Evolutionary conservation across 345 rosid species (phyloP).

Genomic region (Gossypium raimondii): DNA sequence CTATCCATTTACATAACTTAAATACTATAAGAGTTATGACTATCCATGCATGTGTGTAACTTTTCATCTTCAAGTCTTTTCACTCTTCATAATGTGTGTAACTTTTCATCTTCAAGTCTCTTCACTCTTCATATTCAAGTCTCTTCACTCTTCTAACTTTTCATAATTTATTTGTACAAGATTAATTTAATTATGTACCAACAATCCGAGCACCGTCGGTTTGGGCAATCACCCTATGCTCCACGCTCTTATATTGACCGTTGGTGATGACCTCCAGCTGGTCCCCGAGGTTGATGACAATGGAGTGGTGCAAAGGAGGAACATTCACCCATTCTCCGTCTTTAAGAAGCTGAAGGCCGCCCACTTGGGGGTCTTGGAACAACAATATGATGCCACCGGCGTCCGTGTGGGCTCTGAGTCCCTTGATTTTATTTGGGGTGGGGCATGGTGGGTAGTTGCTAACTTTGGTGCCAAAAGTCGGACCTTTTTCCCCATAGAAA

Average conservation of each 20-base stretch:
- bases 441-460: constrained; percentile 97
- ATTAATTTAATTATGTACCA: too few species aligned
- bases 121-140: too few species aligned
- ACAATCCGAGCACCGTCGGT: constrained; percentile 57
- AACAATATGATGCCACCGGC: constrained; percentile 92
- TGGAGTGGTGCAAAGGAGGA: constrained; percentile 91
- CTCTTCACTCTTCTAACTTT: too few species aligned
- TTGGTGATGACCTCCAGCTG: constrained; percentile 94
- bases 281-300: constrained; percentile 90
- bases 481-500: constrained; percentile 63
- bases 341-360: constrained; percentile 94
- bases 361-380: constrained; percentile 80
- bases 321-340: constrained; percentile 86
- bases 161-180: too few species aligned
- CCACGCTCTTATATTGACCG: constrained; percentile 86
- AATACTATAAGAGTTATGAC: too few species aligned
- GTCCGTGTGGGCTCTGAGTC: constrained; percentile 93
- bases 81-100: too few species aligned
- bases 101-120: too few species aligned
- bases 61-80: too few species aligned
- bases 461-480: constrained; percentile 89
- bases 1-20: too few species aligned
- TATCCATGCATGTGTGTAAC: too few species aligned
- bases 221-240: constrained; percentile 81
- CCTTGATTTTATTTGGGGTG: constrained; percentile 79